These are phyloP conservation scores for Glaciozyma martinii DNA, from an alignment of 768 basidiomycete genomes.

Conservation along the genomic window DNA sequence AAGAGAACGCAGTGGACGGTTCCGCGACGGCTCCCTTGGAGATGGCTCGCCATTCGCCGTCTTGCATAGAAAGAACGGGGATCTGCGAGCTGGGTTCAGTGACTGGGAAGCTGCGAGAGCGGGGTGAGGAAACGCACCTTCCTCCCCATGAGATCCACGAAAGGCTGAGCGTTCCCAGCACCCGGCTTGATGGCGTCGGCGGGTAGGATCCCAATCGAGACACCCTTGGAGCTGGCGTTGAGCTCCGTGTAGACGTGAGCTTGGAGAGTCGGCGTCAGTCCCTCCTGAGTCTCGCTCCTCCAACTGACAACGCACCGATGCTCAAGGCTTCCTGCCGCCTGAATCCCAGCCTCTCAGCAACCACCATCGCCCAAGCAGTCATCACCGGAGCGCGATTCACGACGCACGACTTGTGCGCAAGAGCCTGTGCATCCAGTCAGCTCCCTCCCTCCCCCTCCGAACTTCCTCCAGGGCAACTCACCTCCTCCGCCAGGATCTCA, in stretches of 20 bases:
- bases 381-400: slow-evolving; percentile 89
- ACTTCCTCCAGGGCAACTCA: slow-evolving; percentile 37
- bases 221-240: slow-evolving; percentile 77
- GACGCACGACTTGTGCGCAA: slow-evolving; percentile 55
- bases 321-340: slow-evolving; percentile 79
- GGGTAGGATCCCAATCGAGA: slow-evolving; percentile 61
- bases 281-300: neutral
- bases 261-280: slow-evolving; percentile 35
- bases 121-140: slow-evolving; percentile 46
- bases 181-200: slow-evolving; percentile 42
- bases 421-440: slow-evolving; percentile 43
- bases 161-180: slow-evolving; percentile 64
- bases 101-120: neutral
- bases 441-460: neutral
- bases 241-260: slow-evolving; percentile 90
- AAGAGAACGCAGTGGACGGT: slow-evolving; percentile 64
- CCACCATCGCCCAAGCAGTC: slow-evolving; percentile 84
- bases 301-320: slow-evolving; percentile 54
- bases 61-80: slow-evolving; percentile 65
- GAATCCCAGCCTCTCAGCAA: slow-evolving; percentile 80
- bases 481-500: slow-evolving; percentile 64
- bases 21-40: slow-evolving; percentile 58
- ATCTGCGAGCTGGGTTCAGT: slow-evolving; percentile 42
- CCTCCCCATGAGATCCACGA: slow-evolving; percentile 65
- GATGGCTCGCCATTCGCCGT: slow-evolving; percentile 73